Percentiles rank a stretch among this genome's conserved stretches.
Conservation (phyloP, 2,329 filamentous ascomycete genomes). For the Tolypocladium ophioglossoides region DNA sequence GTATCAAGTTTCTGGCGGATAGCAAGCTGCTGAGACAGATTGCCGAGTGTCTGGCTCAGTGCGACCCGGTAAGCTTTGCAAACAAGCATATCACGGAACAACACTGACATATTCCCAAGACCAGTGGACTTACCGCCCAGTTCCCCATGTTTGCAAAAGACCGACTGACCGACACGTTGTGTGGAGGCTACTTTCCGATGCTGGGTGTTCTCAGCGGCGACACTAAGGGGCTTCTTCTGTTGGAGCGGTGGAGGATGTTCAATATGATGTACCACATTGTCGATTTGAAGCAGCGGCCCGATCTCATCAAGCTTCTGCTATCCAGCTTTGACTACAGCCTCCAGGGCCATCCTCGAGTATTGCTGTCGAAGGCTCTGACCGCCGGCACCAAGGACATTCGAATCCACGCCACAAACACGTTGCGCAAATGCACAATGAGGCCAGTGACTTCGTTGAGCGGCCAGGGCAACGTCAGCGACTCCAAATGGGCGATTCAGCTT, state of each 20-base stretch:
- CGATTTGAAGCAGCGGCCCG: conserved; percentile 80
- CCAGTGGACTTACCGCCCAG: conserved; percentile 65
- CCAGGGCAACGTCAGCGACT: conserved; percentile 44
- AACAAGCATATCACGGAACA: background rate
- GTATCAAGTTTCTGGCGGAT: conserved; percentile 73
- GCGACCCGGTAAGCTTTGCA: conserved; percentile 59
- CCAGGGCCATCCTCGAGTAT: conserved; percentile 79
- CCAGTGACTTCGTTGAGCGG: conserved; percentile 25
- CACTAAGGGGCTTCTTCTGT: conserved; percentile 70
- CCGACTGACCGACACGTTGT: conserved; percentile 76
- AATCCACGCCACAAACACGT: conserved; percentile 76
- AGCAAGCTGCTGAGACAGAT: conserved; percentile 91
- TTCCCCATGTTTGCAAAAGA: conserved; percentile 83
- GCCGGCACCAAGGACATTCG: conserved; percentile 85
- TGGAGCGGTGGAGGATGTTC: conserved; percentile 95
- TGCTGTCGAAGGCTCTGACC: conserved; percentile 88
- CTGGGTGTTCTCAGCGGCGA: conserved; percentile 80
- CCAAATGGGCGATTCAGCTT: conserved; percentile 91
- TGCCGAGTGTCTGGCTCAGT: conserved; percentile 89
- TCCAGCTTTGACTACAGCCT: conserved; percentile 88
- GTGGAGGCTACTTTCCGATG: conserved; percentile 88
- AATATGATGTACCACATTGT: conserved; percentile 99
- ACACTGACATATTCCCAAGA: conserved; percentile 27
- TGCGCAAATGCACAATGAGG: conserved; percentile 73
- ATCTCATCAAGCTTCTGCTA: conserved; percentile 80